phyloP scores from a whole-genome alignment of 257 asterid genomes.

The Gentiana straminea region DNA sequence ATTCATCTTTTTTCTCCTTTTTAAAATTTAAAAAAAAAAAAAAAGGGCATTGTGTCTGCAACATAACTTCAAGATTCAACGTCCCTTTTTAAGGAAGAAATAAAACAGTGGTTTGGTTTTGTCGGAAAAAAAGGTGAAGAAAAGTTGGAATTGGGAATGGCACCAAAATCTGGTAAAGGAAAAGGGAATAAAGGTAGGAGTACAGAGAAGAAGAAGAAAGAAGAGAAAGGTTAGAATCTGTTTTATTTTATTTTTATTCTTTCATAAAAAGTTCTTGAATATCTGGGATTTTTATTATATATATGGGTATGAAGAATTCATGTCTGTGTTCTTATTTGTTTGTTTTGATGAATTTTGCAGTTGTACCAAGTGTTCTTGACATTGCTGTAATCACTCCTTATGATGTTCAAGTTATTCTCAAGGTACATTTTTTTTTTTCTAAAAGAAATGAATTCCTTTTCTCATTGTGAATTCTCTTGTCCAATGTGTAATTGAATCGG shows the following conservation, averaged over 20 bases:
- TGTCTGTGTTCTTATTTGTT: too few relatives aligned
- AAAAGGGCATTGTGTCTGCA: too few relatives aligned
- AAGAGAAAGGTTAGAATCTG: constrained; percentile 56
- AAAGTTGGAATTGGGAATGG: constrained; percentile 23
- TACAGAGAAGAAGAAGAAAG: constrained; percentile 80
- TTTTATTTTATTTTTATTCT: not conserved
- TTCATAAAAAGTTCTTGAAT: not conserved
- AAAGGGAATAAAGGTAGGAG: constrained; percentile 60
- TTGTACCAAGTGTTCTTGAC: constrained; percentile 74
- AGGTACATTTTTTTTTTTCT: constrained; percentile 27
- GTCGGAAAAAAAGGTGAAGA: too few relatives aligned
- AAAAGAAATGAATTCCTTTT: too few relatives aligned
- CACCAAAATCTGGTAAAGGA: constrained; percentile 86
- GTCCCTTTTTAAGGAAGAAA: too few relatives aligned
- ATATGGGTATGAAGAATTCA: too few relatives aligned
- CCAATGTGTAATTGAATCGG: too few relatives aligned
- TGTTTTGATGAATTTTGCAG: constrained; percentile 23
- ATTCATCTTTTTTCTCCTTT: too few relatives aligned
- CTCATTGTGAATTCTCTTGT: too few relatives aligned
- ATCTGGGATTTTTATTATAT: not conserved
- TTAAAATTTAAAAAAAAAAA: too few relatives aligned
- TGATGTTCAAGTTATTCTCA: constrained; percentile 70
- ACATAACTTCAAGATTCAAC: too few relatives aligned
- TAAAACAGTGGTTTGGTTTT: too few relatives aligned
- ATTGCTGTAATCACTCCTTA: constrained; percentile 70